Base-by-base conservation (phyloP, 139 green algal species). In the Chlamydomonas asymmetrica region DNA sequence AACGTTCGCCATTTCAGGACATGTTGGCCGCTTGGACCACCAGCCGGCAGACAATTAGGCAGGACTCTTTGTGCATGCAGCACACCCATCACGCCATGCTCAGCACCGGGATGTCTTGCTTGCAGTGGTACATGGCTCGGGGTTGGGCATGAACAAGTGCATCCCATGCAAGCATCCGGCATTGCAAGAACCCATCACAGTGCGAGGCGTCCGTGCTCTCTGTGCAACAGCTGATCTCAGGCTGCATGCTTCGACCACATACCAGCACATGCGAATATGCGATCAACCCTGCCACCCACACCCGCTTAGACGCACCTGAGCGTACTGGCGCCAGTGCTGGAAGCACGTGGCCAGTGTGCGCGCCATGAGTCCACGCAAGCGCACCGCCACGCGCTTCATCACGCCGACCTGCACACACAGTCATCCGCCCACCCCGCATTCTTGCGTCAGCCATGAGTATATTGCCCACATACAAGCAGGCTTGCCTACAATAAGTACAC, bases 261-360 rank as follows among this genome's bases (percentile, higher is more conserved):
- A n/a, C n/a, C n/a, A n/a, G n/a, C n/a, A n/a, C n/a, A n/a, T n/a
- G n/a, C n/a, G n/a, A n/a, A n/a, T n/a, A n/a, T n/a, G n/a, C n/a
- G n/a, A n/a, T n/a, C n/a, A n/a, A n/a, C n/a, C n/a, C n/a, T n/a
- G 20, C 27, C 9, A 22, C 23, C 7, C 50, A 10, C 25, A 52
- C 67, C 8, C 27, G 35, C 50, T 56, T 62, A 4, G n/a, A n/a
- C n/a, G n/a, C n/a, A 22, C 5, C 3, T 10, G 9, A n/a, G 74
- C 50, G 39, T 74, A 65, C 35, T 62, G 40, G 37, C 69, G 57
- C 76, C 75, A 81, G 8, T 50, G 22, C 6, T 4, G 29, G n/a
- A 72, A 81, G 29, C 38, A 52, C 27, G 25, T 49, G 34, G 52
- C 54, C 34, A 76, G 43, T 34, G 48, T 60, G 27, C 73, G 32